These are phyloP conservation scores for Articulospora tetracladia DNA, from an alignment of 495 filamentous ascomycete genomes.

Conservation along the genomic window DNA sequence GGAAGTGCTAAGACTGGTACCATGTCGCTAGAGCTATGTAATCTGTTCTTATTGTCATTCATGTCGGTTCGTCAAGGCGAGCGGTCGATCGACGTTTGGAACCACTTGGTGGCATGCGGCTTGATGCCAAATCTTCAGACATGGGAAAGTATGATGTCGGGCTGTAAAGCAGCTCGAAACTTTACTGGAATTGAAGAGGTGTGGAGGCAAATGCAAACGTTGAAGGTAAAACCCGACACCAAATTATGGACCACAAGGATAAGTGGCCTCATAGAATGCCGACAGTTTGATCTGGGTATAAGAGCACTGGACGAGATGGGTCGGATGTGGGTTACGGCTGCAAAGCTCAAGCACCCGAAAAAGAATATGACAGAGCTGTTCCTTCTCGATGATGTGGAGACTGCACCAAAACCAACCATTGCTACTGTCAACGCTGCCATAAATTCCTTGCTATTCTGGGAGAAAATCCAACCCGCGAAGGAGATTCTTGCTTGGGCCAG, in stretches of 20 bases:
- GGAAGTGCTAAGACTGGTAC: not conserved
- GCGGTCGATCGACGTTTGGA: slow-evolving; percentile 55
- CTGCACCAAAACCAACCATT: slow-evolving; percentile 50
- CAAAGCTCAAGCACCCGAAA: slow-evolving; percentile 11
- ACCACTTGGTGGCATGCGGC: slow-evolving; percentile 47
- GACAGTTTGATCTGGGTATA: slow-evolving; percentile 44
- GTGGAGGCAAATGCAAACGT: slow-evolving; percentile 51
- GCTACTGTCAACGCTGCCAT: slow-evolving; percentile 59
- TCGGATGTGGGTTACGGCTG: slow-evolving; percentile 42
- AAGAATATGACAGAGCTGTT: slow-evolving; percentile 6
- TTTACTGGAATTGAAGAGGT: slow-evolving; percentile 46
- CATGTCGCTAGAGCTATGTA: slow-evolving; percentile 37
- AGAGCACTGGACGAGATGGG: slow-evolving; percentile 58
- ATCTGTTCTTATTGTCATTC: slow-evolving; percentile 50
- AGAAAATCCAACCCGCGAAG: slow-evolving; percentile 36
- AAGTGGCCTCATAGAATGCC: slow-evolving; percentile 49
- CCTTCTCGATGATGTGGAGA: slow-evolving; percentile 27
- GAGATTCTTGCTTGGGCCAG: slow-evolving; percentile 56
- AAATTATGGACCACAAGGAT: slow-evolving; percentile 60
- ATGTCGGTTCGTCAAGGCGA: slow-evolving; percentile 43
- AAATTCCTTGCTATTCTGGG: slow-evolving; percentile 41
- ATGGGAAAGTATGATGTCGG: slow-evolving; percentile 62
- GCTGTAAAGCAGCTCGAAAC: slow-evolving; percentile 46
- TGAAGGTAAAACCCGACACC: slow-evolving; percentile 50
- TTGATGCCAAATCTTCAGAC: slow-evolving; percentile 49